Base-by-base conservation (phyloP, 2,329 filamentous ascomycete genomes). In the Phoma herbarum region DNA sequence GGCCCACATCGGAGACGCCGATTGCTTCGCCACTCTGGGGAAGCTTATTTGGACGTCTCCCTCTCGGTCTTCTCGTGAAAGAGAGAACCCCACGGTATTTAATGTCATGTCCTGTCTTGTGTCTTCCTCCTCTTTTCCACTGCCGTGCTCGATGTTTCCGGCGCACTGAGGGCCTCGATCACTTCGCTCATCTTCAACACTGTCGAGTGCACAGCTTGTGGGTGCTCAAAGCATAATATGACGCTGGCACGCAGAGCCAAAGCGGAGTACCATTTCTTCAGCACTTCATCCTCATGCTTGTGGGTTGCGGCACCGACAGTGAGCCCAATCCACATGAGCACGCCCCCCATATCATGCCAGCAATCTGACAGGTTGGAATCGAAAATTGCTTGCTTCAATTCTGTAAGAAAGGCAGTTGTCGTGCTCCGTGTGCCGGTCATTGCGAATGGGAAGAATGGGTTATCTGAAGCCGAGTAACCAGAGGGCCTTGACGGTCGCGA, bases 341-440 rank as follows among this genome's bases (percentile, higher is more conserved):
- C 73, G 41, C 76, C 76, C 1, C 71, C 71, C 69, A 78, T 73
- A 52, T 77, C 74, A 45, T 55, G 53, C 76, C 76, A 78, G 44
- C 69, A 72, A 22, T 72, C 65, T 4, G 72, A 71, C 28, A 75
- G 53, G 46, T 77, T 63, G 2, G 74, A 75, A n/a, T 56, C 64
- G 26, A n/a, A n/a, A n/a, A n/a, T n/a, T n/a, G n/a, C n/a, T n/a
- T n/a, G n/a, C n/a, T 65, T 65, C 12, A 78, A 60, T 18, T 61
- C 31, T 3, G 28, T 41, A 4, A 77, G 69, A 29, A 75, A 66
- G 1, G 61, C 5, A 3, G 41, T 60, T 9, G 65, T 18, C 4
- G 29, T 41, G 14, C 28, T 62, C n/a, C n/a, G n/a, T n/a, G n/a
- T n/a, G n/a, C n/a, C n/a, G n/a, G n/a, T n/a, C n/a, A n/a, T n/a